Evolutionary conservation across 768 basidiomycete species (phyloP), one percentile per base, ranked within the genome.

Genomic region (Suillus spraguei): DNA sequence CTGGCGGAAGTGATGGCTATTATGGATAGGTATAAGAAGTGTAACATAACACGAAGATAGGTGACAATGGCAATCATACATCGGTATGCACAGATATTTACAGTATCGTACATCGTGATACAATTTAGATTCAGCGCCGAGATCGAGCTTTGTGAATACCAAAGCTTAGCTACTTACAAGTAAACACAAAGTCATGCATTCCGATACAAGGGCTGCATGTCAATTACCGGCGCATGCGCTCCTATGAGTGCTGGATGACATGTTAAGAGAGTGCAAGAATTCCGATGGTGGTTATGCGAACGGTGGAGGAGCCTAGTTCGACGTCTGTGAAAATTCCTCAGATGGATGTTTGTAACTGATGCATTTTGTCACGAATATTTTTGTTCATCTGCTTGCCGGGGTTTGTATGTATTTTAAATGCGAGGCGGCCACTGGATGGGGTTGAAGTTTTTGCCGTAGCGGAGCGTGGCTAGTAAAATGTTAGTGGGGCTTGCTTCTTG

Each of bases 291-390:
- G 36, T 24, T 24, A 24, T n/a, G 52, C 24, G 60, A 60, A 54
- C 10, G 38, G 9, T 2, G 24, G 36, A 2, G 13, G 36, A 24
- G 14, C 36, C 4, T 38, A 38, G 8, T 8, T 24, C 22, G 36
- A 55, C 54, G 38, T 55, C 54, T 71, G 4, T 28, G n/a, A n/a
- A n/a, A n/a, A n/a, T n/a, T n/a, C 68, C 46, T 72, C 74, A 8
- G 63, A 63, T 14, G 58, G n/a, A 59, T 59, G 24, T 58, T 47
- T 70, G 63, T 5, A 74, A 66, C 0, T 68, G 58, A 10, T 68
- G 47, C 6, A 88, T 79, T 1, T 87, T 87, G 64, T 89, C 81
- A n/a, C 72, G 71, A 63, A 90, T 85, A 17, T 83, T 79, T 4
- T 74, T 70, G n/a, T 62, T 82, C 79, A 17, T 75, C 73, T 61